Conservation (phyloP, 352 stramenopile species). For the Phytophthora cactorum region DNA sequence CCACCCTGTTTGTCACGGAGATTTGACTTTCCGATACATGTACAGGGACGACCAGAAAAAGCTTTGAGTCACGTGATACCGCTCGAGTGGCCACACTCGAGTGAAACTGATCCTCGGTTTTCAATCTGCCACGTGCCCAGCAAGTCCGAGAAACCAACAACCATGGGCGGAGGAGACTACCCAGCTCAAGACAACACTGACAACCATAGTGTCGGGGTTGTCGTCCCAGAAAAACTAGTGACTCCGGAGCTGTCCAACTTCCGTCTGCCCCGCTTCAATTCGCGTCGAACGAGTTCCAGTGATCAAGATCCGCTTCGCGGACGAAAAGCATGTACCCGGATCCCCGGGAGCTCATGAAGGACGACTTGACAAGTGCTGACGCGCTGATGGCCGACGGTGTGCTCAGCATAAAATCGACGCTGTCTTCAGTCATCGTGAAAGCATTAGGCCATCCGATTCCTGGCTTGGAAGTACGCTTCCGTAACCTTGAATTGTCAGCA, state of each 20-base stretch:
- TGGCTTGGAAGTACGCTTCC: constrained; percentile 65
- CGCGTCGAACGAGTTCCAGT: constrained; percentile 28
- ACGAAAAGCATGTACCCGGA: constrained; percentile 44
- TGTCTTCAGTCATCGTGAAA: constrained; percentile 52
- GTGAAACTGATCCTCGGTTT: no score
- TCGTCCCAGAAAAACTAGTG: constrained; percentile 25
- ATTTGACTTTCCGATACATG: no score
- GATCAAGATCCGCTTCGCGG: constrained; percentile 22
- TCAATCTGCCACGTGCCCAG: no score
- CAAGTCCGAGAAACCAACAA: no score
- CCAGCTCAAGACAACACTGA: constrained; percentile 6
- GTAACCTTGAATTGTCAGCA: constrained; percentile 50
- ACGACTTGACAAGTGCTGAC: constrained; percentile 53
- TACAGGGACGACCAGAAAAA: no score
- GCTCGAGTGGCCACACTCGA: no score
- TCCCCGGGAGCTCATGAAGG: constrained; percentile 28
- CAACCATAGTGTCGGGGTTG: constrained; percentile 27
- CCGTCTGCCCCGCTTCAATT: constrained; percentile 41
- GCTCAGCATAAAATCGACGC: constrained; percentile 59
- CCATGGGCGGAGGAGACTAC: no score
- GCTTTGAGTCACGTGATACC: no score
- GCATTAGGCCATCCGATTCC: constrained; percentile 51
- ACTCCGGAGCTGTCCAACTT: constrained; percentile 26
- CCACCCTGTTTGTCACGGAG: no score
- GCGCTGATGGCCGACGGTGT: constrained; percentile 57